Base-by-base conservation (phyloP, 2,329 filamentous ascomycete species). In the Cercospora zeina region DNA sequence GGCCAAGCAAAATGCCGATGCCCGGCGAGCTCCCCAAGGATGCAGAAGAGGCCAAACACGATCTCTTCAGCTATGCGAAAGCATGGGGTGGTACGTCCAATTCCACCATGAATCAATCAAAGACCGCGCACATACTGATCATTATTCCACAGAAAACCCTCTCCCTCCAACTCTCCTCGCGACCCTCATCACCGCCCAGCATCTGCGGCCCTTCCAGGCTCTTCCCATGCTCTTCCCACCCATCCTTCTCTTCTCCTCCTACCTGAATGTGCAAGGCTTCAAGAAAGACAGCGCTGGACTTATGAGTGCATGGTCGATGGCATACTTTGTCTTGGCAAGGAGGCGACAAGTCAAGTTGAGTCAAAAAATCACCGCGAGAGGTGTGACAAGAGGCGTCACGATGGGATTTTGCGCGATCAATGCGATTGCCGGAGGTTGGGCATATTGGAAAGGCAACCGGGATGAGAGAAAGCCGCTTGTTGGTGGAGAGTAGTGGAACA, bases 141-240 rank as follows among this genome's bases (percentile, higher is more conserved):
- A 69, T 57, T 54, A 30, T n/a, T 16, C 30, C 54, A 50, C 70
- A 89, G 87, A 87, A 75, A 85, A 83, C 62, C 81, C 87, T 8
- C 81, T 89, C 33, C 85, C 87, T 1, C 83, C 87, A 24, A 86
- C 84, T 10, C 75, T 87, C 11, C 82, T 88, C 47, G 87, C 87
- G 61, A 87, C 86, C 8, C 78, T 89, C 47, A 83, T 89, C 67
- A 83, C 86, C 42, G 85, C 86, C 10, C 85, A 89, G 69, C 84
- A 89, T 77, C 78, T 83, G 47, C 84, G 85, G n/a, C 87, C 87
- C 7, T 85, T 87, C 74, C 86, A 87, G 72, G 71, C 80, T 6
- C 78, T 89, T 0, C 87, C 87, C 3, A 86, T 89, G 82, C 75
- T 87, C 65, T 89, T 89, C 72, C 83, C 87, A 4, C 86, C 87